Evolutionary conservation across 2,329 filamentous ascomycete species (phyloP).

Genomic region (Dothideomycetidae sp.): DNA sequence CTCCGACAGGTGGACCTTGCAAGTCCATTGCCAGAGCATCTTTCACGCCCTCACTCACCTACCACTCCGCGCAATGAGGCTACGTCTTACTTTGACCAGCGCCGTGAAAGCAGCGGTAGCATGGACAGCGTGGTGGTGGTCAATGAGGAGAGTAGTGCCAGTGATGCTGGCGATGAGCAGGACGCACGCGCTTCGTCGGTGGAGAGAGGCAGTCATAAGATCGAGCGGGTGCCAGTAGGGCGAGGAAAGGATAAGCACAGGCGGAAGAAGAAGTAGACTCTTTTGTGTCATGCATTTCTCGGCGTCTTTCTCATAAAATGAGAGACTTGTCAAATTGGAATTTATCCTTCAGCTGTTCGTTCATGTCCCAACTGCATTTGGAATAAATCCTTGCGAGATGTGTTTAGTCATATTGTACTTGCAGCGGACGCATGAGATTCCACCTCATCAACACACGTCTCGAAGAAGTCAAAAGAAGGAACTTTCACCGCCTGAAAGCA

Average conservation of each 20-base stretch:
- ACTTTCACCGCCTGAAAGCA: too few species aligned
- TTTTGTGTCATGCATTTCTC: neutral
- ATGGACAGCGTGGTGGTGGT: slow-evolving; percentile 6
- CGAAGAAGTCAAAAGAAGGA: too few species aligned
- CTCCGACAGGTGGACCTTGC: slow-evolving; percentile 16
- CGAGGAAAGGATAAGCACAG: neutral
- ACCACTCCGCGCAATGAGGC: neutral
- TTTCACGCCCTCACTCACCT: neutral
- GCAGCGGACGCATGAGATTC: too few species aligned
- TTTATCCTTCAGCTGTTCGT: too few species aligned
- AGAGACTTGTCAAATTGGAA: too few species aligned
- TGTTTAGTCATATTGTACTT: too few species aligned
- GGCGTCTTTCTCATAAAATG: too few species aligned
- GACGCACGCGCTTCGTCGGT: neutral
- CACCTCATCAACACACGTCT: too few species aligned
- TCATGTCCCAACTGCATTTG: too few species aligned
- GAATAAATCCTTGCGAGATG: too few species aligned
- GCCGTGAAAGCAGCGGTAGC: neutral
- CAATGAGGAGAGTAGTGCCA: slow-evolving; percentile 9
- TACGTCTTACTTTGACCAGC: neutral
- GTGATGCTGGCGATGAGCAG: slow-evolving; percentile 10
- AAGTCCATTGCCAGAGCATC: slow-evolving; percentile 5
- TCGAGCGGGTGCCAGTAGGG: neutral
- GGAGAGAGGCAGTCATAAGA: neutral
- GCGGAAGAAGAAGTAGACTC: neutral